phyloP scores from a whole-genome alignment of 1,284 basidiomycete species.

The Pseudomicrostroma phylloplanum region DNA sequence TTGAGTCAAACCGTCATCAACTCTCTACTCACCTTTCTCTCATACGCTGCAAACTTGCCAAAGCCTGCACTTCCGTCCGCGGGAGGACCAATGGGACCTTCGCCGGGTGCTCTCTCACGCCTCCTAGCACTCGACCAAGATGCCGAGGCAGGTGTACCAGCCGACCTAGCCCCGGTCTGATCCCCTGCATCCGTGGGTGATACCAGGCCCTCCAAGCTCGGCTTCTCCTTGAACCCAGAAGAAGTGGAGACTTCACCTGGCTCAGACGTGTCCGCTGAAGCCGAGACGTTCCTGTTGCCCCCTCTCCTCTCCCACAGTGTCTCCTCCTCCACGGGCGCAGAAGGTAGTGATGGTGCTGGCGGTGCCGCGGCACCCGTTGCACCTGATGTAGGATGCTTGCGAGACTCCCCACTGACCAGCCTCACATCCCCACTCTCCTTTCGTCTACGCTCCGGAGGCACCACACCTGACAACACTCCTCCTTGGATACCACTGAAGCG shows the following conservation, averaged over 20 bases:
- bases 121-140: neutral
- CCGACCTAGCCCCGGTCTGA: neutral
- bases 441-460: constrained; percentile 28
- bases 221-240: constrained; percentile 4
- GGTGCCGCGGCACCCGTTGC: constrained; percentile 16
- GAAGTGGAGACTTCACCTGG: neutral
- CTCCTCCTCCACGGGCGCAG: constrained; percentile 19
- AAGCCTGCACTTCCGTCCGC: constrained; percentile 42
- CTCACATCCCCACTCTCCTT: constrained; percentile 30
- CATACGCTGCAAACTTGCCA: constrained; percentile 30
- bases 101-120: constrained; percentile 35
- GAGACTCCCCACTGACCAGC: constrained; percentile 12
- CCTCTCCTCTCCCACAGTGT: constrained; percentile 6
- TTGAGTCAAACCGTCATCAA: neutral
- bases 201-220: neutral
- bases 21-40: constrained; percentile 15
- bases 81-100: constrained; percentile 40
- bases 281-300: neutral
- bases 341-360: constrained; percentile 11
- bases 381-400: constrained; percentile 14
- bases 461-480: constrained; percentile 36
- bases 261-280: constrained; percentile 8
- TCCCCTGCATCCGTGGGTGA: neutral
- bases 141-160: neutral
- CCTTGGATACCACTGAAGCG: constrained; percentile 38